These are phyloP conservation scores for Fusarium metavorans DNA, from an alignment of 2,329 filamentous ascomycete species.

Conservation along the genomic window DNA sequence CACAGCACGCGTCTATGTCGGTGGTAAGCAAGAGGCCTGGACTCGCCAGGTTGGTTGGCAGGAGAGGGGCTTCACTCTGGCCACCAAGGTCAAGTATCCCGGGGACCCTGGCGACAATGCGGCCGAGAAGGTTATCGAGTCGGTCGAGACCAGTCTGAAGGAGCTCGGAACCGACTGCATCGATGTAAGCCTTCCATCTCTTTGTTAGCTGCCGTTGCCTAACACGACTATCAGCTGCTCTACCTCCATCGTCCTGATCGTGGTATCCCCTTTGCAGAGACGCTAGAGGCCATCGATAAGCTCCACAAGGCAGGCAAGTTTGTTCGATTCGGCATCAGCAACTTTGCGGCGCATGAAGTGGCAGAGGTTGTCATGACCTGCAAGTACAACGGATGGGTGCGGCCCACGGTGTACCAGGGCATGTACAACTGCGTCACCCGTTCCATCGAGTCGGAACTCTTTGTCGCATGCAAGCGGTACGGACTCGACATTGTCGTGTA, in stretches of 20 bases:
- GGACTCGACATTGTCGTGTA: constrained; percentile 84
- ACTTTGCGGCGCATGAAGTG: constrained; percentile 89
- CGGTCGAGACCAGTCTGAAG: constrained; percentile 75
- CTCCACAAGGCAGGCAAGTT: constrained; percentile 91
- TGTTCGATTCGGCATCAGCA: constrained; percentile 81
- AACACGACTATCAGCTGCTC: constrained; percentile 46
- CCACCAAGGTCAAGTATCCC: constrained; percentile 82
- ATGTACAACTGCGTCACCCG: constrained; percentile 90
- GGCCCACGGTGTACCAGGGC: constrained; percentile 85
- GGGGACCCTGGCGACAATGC: constrained; percentile 68
- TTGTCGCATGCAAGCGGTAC: constrained; percentile 80
- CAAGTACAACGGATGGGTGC: constrained; percentile 83
- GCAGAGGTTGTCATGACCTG: constrained; percentile 86
- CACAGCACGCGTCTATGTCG: constrained; percentile 82
- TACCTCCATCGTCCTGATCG: constrained; percentile 63
- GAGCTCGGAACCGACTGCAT: constrained; percentile 80
- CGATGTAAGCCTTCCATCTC: constrained; percentile 62
- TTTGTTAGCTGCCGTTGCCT: neutral
- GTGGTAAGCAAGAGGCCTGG: constrained; percentile 81
- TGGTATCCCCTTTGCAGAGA: constrained; percentile 81
- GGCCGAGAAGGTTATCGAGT: constrained; percentile 71
- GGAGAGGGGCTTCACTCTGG: constrained; percentile 79
- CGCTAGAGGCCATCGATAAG: constrained; percentile 80
- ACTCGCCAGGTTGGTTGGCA: constrained; percentile 82
- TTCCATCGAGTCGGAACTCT: constrained; percentile 79